Evolutionary conservation across 2,329 filamentous ascomycete species (phyloP).

Genomic region (Alternaria tenuissima): DNA sequence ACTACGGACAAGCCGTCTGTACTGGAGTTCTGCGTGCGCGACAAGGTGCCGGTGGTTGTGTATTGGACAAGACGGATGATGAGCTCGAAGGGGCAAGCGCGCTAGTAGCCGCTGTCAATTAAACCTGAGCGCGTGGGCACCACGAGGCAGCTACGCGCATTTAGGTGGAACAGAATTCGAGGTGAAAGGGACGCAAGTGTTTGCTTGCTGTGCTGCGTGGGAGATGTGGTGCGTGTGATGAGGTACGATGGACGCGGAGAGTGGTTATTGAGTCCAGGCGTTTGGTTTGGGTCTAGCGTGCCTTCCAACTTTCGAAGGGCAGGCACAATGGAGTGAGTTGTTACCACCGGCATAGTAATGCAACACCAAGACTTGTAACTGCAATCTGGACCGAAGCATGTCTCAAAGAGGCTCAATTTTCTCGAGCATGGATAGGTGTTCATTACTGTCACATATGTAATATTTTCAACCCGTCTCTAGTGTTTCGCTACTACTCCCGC

Average conservation of each 20-base stretch:
- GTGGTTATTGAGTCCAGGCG: constrained; percentile 25
- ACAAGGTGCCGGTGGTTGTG: constrained; percentile 53
- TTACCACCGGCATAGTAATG: constrained; percentile 16
- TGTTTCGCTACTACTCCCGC: constrained; percentile 78
- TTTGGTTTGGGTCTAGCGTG: constrained; percentile 32
- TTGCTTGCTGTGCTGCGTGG: constrained; percentile 22
- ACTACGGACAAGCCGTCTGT: constrained; percentile 56
- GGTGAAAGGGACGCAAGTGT: constrained; percentile 19
- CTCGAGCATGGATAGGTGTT: neutral
- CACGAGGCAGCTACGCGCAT: constrained; percentile 39
- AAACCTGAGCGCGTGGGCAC: constrained; percentile 36
- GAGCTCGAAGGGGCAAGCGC: constrained; percentile 38
- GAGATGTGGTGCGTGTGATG: constrained; percentile 24
- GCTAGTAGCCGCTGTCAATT: constrained; percentile 38
- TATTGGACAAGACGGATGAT: constrained; percentile 28
- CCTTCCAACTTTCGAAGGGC: constrained; percentile 14
- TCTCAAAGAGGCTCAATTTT: neutral
- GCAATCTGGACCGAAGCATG: neutral
- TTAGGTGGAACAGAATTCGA: constrained; percentile 21
- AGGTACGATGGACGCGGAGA: constrained; percentile 25
- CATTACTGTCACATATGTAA: neutral
- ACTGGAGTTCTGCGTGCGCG: constrained; percentile 52
- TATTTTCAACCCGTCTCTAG: constrained; percentile 35
- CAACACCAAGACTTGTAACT: neutral
- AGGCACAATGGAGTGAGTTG: constrained; percentile 14